Evolutionary conservation across 148 eudicot species (phyloP), one percentile per base, ranked within the genome.

Genomic region (Camellia sinensis): DNA sequence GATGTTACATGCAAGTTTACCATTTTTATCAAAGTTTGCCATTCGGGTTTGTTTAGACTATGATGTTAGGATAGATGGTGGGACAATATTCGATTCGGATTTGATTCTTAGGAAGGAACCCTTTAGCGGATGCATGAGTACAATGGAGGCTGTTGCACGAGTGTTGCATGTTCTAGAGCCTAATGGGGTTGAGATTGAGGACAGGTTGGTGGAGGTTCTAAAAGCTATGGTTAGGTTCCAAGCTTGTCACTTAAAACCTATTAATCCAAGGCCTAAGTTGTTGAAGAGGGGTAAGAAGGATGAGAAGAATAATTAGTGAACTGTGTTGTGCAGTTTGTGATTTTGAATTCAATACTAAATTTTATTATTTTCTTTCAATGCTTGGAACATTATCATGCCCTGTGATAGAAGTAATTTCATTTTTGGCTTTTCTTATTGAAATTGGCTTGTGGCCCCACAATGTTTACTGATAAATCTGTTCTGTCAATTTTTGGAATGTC

Each of bases 71-170:
- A 87, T 84, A 63, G 82, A 88, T 71, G 99, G 99, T 19, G 91
- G 89, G 71, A 90, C 89, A 63, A 96, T 89, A 46, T 96, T 82
- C 77, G 88, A 91, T 85, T 96, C 99, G 3, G 98, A 92, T 62
- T 87, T 96, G 83, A 87, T 87, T 80, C 88, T 93, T 67, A 90
- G 95, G 85, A 94, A 93, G 87, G 99, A 96, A 80, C 98, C 99
- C 0, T 96, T 83, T 80, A 83, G 86, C 78, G 99, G 99, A 64
- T 96, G 98, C 84, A 92, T 89, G 98, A 94, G 98, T 82, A 96
- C 99, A 53, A 87, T 96, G 90, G 98, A 96, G 84, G 99, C 98
- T 5, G 86, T 96, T 78, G 98, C 99, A 50, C 87, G 98, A 80
- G 94, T 92, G 80, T 85, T 96, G 84, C 79, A 87, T n/a, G 79